These are phyloP conservation scores for Diplodia corticola DNA, from an alignment of 2,329 filamentous ascomycete species.

Conservation along the genomic window DNA sequence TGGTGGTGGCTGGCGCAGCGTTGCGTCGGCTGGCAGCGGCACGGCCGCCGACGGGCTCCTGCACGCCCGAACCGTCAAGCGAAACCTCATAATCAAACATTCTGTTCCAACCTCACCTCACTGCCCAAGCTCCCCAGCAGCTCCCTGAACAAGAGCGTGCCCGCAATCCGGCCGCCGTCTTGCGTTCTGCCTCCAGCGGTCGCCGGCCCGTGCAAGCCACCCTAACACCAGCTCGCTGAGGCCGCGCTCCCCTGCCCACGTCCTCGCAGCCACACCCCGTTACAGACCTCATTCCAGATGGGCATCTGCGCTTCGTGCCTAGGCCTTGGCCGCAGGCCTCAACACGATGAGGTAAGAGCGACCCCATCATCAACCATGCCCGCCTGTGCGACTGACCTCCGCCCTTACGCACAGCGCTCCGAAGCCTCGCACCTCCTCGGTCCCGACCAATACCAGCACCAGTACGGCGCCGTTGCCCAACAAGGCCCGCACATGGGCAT, in stretches of 20 bases:
- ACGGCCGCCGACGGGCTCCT: constrained; percentile 7
- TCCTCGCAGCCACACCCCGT: constrained; percentile 15
- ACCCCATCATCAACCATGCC: neutral
- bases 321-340: constrained; percentile 45
- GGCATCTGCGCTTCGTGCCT: constrained; percentile 53
- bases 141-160: constrained; percentile 18
- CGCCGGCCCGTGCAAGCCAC: constrained; percentile 20
- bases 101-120: constrained; percentile 21
- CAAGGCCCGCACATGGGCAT: constrained; percentile 36
- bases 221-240: constrained; percentile 21
- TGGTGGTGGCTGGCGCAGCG: constrained; percentile 1
- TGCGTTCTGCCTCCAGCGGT: neutral
- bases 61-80: constrained; percentile 13
- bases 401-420: constrained; percentile 39
- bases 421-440: constrained; percentile 50
- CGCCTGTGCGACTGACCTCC: constrained; percentile 15
- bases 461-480: constrained; percentile 45
- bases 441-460: constrained; percentile 43
- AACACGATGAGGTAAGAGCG: constrained; percentile 45
- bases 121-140: neutral
- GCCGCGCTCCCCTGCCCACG: neutral
- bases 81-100: constrained; percentile 24
- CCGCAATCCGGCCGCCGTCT: constrained; percentile 1
- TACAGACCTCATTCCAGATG: constrained; percentile 35
- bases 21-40: neutral